phyloP scores from a whole-genome alignment of 1,284 basidiomycete genomes.

The Lentinula novae-zelandiae region DNA sequence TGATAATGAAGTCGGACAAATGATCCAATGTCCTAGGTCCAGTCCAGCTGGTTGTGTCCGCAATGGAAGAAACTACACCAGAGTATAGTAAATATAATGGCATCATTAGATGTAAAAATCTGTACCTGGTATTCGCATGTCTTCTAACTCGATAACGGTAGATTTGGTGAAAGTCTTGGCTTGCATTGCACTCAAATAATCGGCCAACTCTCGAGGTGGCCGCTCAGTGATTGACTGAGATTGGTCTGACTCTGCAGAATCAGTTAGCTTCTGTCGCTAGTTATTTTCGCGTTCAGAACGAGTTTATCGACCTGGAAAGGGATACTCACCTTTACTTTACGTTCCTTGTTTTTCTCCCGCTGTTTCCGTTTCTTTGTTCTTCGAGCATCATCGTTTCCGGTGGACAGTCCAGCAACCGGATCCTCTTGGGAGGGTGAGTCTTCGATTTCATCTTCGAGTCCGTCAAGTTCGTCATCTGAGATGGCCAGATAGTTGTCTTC shows the following conservation, averaged over 20 bases:
- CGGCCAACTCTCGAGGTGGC: conserved; percentile 49
- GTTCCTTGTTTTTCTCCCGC: conserved; percentile 66
- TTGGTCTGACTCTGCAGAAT: conserved; percentile 35
- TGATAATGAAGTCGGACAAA: conserved; percentile 67
- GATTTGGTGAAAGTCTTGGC: conserved; percentile 60
- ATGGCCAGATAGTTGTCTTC: conserved; percentile 61
- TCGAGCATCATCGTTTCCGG: conserved; percentile 18
- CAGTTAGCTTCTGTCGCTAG: conserved; percentile 63
- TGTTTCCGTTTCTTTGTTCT: conserved; percentile 64
- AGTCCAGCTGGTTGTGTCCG: conserved; percentile 71
- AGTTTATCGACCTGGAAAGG: neutral
- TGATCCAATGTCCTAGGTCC: conserved; percentile 65
- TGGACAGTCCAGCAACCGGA: conserved; percentile 10
- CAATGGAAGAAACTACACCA: conserved; percentile 61
- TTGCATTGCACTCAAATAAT: conserved; percentile 61
- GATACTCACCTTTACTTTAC: conserved; percentile 52
- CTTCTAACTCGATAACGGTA: conserved; percentile 68
- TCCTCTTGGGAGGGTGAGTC: conserved; percentile 21
- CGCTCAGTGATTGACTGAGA: conserved; percentile 52
- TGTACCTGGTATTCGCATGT: conserved; percentile 68
- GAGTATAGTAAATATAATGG: conserved; percentile 35
- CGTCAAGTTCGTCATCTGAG: conserved; percentile 50
- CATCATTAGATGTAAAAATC: neutral
- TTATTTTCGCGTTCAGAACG: conserved; percentile 3
- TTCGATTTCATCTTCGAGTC: conserved; percentile 26